Evolutionary conservation across 257 asterid species (phyloP), one percentile per base, ranked within the genome.

Genomic region (Dorcoceras hygrometricum): DNA sequence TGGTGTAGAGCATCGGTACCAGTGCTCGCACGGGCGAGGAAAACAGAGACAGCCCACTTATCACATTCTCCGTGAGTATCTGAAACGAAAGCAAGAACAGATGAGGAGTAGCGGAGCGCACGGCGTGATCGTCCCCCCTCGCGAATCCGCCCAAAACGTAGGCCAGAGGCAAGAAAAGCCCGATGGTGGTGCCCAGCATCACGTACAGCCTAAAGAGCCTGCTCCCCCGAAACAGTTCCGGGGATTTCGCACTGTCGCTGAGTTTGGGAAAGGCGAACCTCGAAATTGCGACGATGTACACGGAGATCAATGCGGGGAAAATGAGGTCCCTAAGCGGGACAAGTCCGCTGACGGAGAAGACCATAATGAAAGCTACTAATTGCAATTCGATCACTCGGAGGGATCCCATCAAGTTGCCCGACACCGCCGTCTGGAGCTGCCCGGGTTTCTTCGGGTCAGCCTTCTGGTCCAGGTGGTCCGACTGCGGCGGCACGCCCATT

Each of bases 131-230:
- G 73, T 93, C 98, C 0, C 95, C 98, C 23, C 97, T 74, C 0
- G 97, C 98, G 71, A 89, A 90, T 2, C 97, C 97, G 18, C 98
- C 98, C 62, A 93, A 69, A 10, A 86, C 96, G 70, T 88, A 93
- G 9, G 98, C 98, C 78, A 90, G 65, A 3, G 98, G 97, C 73
- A 93, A 48, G 73, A 93, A 90, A 67, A 90, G 48, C 2, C 97
- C 98, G 0, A 86, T 76, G 0, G 84, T 76, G 0, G 96, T 90
- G 20, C 97, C 97, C 16, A 71, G 54, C 4, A 93, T 56, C 50
- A 90, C 85, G 10, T 90, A 90, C 14, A 60, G 0, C 12, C 97
- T 71, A 29, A 87, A 89, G 1, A 84, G 5, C 16, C 78, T 34
- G 64, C 86, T 73, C n/a, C 95, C 96, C 0, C 66, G 78, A n/a